phyloP scores from a whole-genome alignment of 768 basidiomycete genomes.

The Leccinum subtestaceum region DNA sequence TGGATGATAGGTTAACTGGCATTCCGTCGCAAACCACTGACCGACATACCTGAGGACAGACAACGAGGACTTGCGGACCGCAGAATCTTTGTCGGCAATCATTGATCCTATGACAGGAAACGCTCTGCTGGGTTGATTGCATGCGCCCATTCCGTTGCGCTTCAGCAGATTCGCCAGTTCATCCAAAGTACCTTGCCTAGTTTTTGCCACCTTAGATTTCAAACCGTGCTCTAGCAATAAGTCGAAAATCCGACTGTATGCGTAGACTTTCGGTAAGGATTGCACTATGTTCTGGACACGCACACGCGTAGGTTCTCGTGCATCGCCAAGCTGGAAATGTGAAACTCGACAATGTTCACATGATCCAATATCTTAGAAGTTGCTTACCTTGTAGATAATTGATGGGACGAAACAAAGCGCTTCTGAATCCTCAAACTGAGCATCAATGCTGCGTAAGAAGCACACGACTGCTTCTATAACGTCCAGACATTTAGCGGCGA shows the following conservation, averaged over 20 bases:
- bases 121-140: constrained; percentile 72
- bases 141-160: constrained; percentile 77
- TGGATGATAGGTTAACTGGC: constrained; percentile 12
- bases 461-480: constrained; percentile 75
- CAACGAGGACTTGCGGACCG: constrained; percentile 85
- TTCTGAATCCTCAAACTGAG: constrained; percentile 83
- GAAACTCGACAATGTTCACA: constrained; percentile 1
- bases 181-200: constrained; percentile 82
- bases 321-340: constrained; percentile 78
- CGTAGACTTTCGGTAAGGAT: constrained; percentile 82
- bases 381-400: constrained; percentile 79
- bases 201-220: constrained; percentile 88
- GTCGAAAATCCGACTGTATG: constrained; percentile 90
- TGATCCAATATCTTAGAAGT: neutral
- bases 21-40: constrained; percentile 1
- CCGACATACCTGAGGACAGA: constrained; percentile 69
- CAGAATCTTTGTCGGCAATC: constrained; percentile 87
- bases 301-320: constrained; percentile 73
- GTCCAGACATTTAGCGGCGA: constrained; percentile 85
- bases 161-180: constrained; percentile 76
- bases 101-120: constrained; percentile 74
- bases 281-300: constrained; percentile 86
- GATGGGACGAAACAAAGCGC: constrained; percentile 87
- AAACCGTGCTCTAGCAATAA: constrained; percentile 85
- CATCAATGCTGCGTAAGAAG: constrained; percentile 68